These are phyloP conservation scores for Pyrus bretschneideri DNA, from an alignment of 306 rosid genomes.

Conservation along the genomic window DNA sequence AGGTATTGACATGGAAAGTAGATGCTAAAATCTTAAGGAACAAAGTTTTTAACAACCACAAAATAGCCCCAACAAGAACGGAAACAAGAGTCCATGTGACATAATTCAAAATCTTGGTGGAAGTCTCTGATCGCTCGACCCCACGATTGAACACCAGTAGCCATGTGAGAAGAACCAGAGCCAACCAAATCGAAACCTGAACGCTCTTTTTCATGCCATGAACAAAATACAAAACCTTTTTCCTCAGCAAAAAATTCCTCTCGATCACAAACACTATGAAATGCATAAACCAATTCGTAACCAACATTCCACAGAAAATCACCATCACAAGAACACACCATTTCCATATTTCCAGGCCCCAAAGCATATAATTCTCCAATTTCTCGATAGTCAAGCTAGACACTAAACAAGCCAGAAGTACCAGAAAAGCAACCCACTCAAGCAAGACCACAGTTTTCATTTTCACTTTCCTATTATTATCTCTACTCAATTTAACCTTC, in stretches of 20 bases:
- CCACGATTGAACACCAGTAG: constrained; percentile 44
- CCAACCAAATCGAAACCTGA: constrained; percentile 64
- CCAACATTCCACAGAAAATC: constrained; percentile 67
- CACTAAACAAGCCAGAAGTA: constrained; percentile 42
- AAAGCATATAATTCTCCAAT: constrained; percentile 16
- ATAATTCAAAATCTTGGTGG: constrained; percentile 33
- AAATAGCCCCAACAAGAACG: constrained; percentile 59
- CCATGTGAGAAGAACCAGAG: constrained; percentile 69
- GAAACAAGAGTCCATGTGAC: constrained; percentile 69
- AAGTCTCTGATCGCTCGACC: constrained; percentile 36
- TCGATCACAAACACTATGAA: constrained; percentile 72
- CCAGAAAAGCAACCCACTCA: constrained; percentile 35
- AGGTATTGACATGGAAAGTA: constrained; percentile 68
- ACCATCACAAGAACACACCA: constrained; percentile 77
- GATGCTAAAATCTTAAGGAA: constrained; percentile 66
- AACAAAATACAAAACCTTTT: constrained; percentile 83
- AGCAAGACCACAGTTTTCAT: constrained; percentile 35
- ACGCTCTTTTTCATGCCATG: constrained; percentile 84
- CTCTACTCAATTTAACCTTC: constrained; percentile 50
- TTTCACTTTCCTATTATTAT: constrained; percentile 37
- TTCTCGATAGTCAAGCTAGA: constrained; percentile 45
- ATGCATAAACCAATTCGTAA: constrained; percentile 72
- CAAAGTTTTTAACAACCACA: constrained; percentile 68
- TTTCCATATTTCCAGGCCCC: constrained; percentile 76
- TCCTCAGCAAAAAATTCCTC: constrained; percentile 66